These are phyloP conservation scores for Mycena pura DNA, from an alignment of 768 basidiomycete species.

Conservation along the genomic window DNA sequence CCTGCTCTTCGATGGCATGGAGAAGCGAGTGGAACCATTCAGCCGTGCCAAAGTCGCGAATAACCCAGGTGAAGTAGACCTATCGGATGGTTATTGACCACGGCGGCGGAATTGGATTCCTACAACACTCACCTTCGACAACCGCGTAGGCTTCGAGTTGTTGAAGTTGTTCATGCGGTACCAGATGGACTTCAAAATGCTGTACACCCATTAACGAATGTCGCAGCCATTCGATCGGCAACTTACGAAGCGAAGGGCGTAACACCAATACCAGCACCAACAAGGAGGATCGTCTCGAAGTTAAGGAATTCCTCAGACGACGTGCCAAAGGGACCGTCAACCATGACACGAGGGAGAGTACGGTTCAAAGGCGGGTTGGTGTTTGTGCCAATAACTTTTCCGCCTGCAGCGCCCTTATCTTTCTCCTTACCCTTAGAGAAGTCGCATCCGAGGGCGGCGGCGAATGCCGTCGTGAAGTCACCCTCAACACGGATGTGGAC, in stretches of 20 bases:
- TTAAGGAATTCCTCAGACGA: constrained; percentile 93
- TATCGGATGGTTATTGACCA: no score
- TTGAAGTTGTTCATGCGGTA: constrained; percentile 95
- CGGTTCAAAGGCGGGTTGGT: constrained; percentile 70
- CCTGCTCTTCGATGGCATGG: constrained; percentile 94
- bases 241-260: constrained; percentile 95
- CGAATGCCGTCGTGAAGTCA: constrained; percentile 85
- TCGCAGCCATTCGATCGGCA: neutral
- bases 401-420: constrained; percentile 50
- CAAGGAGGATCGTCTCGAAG: constrained; percentile 87
- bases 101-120: neutral
- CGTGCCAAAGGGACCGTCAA: constrained; percentile 94
- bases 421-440: constrained; percentile 46
- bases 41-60: constrained; percentile 88
- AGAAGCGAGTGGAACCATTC: constrained; percentile 96
- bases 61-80: constrained; percentile 96
- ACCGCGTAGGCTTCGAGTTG: constrained; percentile 75
- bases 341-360: constrained; percentile 90
- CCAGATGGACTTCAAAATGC: constrained; percentile 91
- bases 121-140: constrained; percentile 69
- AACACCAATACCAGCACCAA: constrained; percentile 96
- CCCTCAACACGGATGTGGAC: constrained; percentile 92
- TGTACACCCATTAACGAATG: constrained; percentile 32
- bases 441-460: constrained; percentile 85
- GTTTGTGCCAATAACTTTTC: constrained; percentile 72